Evolutionary conservation across 768 basidiomycete species (phyloP).

Genomic region (Amanita polypyramis): DNA sequence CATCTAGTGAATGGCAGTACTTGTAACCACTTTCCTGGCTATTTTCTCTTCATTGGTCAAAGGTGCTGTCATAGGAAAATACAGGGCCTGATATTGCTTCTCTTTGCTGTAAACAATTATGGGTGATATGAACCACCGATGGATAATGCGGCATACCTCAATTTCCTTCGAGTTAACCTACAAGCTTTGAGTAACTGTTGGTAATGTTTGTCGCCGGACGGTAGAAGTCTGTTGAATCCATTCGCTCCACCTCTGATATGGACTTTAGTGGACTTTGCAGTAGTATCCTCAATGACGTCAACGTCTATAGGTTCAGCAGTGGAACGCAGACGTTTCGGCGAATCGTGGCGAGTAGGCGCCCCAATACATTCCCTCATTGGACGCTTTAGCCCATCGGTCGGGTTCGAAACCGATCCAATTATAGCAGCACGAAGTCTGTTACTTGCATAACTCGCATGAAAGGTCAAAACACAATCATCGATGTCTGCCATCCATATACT

Average conservation of each 20-base stretch:
- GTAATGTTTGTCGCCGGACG: not conserved
- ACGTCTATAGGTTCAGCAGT: not conserved
- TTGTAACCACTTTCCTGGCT: conserved; percentile 41
- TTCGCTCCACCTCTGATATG: not conserved
- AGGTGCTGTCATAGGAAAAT: conserved; percentile 63
- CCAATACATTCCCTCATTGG: not conserved
- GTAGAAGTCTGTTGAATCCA: not conserved
- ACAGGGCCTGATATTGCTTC: conserved; percentile 72
- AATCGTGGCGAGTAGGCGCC: not conserved
- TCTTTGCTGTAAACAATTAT: conserved; percentile 27
- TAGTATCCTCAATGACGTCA: not conserved
- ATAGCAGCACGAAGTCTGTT: not conserved
- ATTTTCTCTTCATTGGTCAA: conserved; percentile 43
- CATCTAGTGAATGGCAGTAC: conserved; percentile 30
- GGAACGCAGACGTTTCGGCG: conserved; percentile 1
- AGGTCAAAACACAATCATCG: not conserved
- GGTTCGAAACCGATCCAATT: not conserved
- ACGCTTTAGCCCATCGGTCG: not conserved
- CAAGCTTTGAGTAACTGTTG: not conserved
- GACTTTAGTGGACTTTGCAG: not conserved
- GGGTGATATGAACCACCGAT: not conserved
- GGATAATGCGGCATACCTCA: conserved; percentile 10
- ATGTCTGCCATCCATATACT: conserved; percentile 9
- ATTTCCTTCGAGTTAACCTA: conserved; percentile 12
- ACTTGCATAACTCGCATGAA: not conserved